Evolutionary conservation across 345 rosid species (phyloP), one percentile per base, ranked within the genome.

Genomic region (Euphorbia lathyris): DNA sequence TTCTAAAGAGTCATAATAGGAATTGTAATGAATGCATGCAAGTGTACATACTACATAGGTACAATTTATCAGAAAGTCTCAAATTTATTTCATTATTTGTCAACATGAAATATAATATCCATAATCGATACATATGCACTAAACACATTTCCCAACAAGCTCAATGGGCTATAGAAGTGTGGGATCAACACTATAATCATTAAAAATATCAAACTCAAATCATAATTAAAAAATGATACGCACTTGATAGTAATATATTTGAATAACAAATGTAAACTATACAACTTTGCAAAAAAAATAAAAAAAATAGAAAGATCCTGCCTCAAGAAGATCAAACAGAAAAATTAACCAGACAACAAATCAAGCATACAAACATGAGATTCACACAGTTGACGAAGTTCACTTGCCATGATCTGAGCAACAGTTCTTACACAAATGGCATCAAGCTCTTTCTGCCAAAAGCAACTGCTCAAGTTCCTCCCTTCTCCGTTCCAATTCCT

Each of bases 381-480:
- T 30, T 38, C 63, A 55, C 10, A 47, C 9, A 22, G 9, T 43
- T 38, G 7, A 65, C 22, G 51, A 14, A 11, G 50, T 30, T 13
- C 25, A 27, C 55, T 52, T 70, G 67, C 25, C 42, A 45, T 36
- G 51, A 29, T 70, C 45, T 34, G 53, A 59, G 67, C 13, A 13
- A 34, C 30, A 8, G 27, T 23, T 47, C 32, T 16, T 5, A 5
- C 64, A 38, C 5, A 20, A 47, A 56, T 36, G 20, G 32, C 40
- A 20, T 82, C 86, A 86, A 47, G 19, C 79, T 53, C 76, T 75
- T 76, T 89, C 92, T 58, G 69, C 69, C 27, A 95, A 3, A 60
- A 95, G 91, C 77, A 92, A 77, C 64, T 87, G 99, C 82, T 95
- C 94, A 47, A 95, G 90, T 56, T 95, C 96, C 75, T 83, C 96